Evolutionary conservation across 176 grass and related monocot genomes (phyloP), one percentile per base, ranked within the genome.

Genomic region (Puccinellia tenuiflora): DNA sequence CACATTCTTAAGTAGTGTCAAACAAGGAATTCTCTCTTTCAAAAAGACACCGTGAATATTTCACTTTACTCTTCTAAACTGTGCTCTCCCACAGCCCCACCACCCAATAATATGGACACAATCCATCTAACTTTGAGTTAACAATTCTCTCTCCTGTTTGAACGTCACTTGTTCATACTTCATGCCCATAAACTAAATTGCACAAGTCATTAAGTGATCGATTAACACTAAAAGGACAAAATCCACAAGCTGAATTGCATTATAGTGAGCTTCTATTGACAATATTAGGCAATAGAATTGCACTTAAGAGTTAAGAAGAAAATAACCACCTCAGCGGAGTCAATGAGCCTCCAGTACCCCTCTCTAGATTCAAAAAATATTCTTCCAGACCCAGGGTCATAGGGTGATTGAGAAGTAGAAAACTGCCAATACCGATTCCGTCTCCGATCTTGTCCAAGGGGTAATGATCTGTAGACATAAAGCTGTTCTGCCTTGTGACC

Each of bases 391-490:
- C 96, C 93, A 93, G 91, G 96, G 84, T 99, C 96, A 85, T 90
- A 78, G 46, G 96, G 84, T 45, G 96, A 93, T 73, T 88, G 64
- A 81, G 90, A 92, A 64, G 96, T 88, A 38, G 91, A 93, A 78
- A 96, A 99, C 77, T 90, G 92, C 96, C 96, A 99, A 76, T 99
- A 99, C 5, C 91, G 80, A 40, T 99, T 99, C 56, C 89, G 68
- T 64, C 93, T 99, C n/a, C 96, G 89, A 89, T 99, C 96, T 88
- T 99, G 96, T 81, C 96, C 96, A 21, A 99, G 83, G 35, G 96
- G 96, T 69, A 99, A 45, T 7, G 93, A 93, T 79, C 96, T 89
- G 71, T 99, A 96, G 18, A 92, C 89, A 83, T 92, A 88, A 45
- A 96, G 91, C 16, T 96, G 96, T 73, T 99, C 96, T 53, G 93